phyloP scores from a whole-genome alignment of 495 filamentous ascomycete species.

The Xylaria curta region DNA sequence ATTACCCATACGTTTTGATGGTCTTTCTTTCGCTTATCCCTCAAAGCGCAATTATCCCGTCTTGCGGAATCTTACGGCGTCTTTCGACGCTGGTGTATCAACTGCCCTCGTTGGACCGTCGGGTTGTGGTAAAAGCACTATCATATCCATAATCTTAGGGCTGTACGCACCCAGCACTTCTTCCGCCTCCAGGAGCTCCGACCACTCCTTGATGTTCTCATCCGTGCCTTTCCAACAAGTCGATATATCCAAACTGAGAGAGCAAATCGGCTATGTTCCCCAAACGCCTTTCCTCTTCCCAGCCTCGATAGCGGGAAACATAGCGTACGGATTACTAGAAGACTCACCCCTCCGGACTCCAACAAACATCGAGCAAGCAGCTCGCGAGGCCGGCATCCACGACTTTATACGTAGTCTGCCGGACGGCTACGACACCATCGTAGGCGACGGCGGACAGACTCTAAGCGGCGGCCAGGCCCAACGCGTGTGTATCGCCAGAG shows the following conservation, averaged over 20 bases:
- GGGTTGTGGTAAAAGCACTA: constrained; percentile 88
- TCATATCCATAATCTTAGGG: constrained; percentile 72
- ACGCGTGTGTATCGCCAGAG: constrained; percentile 80
- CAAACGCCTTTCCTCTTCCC: constrained; percentile 83
- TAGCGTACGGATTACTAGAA: constrained; percentile 73
- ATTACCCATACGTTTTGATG: constrained; percentile 66
- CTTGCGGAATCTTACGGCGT: constrained; percentile 66
- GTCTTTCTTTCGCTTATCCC: constrained; percentile 74
- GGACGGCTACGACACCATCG: constrained; percentile 72
- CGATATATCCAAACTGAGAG: constrained; percentile 68
- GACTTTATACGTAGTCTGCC: constrained; percentile 79
- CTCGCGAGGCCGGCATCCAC: constrained; percentile 74
- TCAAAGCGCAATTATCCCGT: constrained; percentile 58
- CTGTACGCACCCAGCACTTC: constrained; percentile 40
- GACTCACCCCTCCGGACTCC: constrained; percentile 45
- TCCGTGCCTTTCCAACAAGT: constrained; percentile 60
- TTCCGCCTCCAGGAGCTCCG: neutral
- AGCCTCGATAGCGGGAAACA: constrained; percentile 74
- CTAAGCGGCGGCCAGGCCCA: constrained; percentile 88
- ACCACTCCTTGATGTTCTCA: constrained; percentile 60
- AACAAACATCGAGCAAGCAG: constrained; percentile 62
- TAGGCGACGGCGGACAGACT: constrained; percentile 78
- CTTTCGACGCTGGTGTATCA: constrained; percentile 62
- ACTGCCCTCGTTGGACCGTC: constrained; percentile 83
- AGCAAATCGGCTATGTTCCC: constrained; percentile 74